A percentile compares a stretch with the other conserved stretches of the same genome.
These are phyloP conservation scores for Scorias spongiosa DNA, from an alignment of 2,329 filamentous ascomycete species.

Conservation along the genomic window DNA sequence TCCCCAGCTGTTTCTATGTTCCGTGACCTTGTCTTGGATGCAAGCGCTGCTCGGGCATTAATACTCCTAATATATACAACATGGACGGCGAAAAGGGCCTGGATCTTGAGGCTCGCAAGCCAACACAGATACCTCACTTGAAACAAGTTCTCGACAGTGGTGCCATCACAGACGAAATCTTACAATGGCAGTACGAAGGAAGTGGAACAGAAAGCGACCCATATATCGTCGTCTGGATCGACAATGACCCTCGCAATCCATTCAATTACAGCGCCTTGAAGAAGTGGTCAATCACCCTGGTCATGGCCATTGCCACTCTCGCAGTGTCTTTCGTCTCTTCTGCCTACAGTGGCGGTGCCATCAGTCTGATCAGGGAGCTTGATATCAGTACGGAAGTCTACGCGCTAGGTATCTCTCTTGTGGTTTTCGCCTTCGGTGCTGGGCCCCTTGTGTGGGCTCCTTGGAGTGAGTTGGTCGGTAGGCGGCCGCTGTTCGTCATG, in stretches of 20 bases:
- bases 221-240: slow-evolving; percentile 51
- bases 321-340: slow-evolving; percentile 55
- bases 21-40: too few relatives aligned
- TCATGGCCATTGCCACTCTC: slow-evolving; percentile 52
- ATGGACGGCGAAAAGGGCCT: slow-evolving; percentile 8
- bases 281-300: slow-evolving; percentile 51
- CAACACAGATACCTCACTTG: slow-evolving; percentile 14
- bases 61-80: background rate
- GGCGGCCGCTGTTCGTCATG: slow-evolving; percentile 22
- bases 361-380: slow-evolving; percentile 41
- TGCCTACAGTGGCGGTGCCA: slow-evolving; percentile 46
- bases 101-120: slow-evolving; percentile 17
- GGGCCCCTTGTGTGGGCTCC: slow-evolving; percentile 46
- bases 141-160: slow-evolving; percentile 18
- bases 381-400: slow-evolving; percentile 36
- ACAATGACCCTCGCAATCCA: slow-evolving; percentile 51
- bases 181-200: slow-evolving; percentile 19
- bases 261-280: slow-evolving; percentile 39
- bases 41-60: too few relatives aligned
- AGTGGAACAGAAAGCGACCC: slow-evolving; percentile 51
- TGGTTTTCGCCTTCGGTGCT: slow-evolving; percentile 44
- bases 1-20: too few relatives aligned
- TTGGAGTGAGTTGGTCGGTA: slow-evolving; percentile 45
- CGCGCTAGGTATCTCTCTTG: slow-evolving; percentile 48
- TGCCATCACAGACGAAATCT: slow-evolving; percentile 20